Conservation (phyloP, 257 asterid genomes). For the Petunia secreta region DNA sequence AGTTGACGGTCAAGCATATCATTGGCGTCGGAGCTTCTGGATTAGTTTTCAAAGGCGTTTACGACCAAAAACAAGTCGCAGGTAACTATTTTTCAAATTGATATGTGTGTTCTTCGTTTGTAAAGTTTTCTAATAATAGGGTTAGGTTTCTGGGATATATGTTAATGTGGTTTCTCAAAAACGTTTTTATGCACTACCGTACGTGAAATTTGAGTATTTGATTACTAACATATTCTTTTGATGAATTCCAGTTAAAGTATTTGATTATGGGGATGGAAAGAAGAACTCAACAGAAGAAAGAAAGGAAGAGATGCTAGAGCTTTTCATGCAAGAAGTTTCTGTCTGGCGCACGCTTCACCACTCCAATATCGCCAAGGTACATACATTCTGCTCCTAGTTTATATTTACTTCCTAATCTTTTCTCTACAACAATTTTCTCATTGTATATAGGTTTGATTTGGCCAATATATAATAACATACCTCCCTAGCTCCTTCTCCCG, state of each 20-base stretch:
- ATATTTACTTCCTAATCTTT: no score
- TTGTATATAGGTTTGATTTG: no score
- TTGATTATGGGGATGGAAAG: neutral
- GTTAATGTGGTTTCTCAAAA: no score
- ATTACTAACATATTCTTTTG: neutral
- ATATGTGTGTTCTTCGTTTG: no score
- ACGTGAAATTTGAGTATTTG: no score
- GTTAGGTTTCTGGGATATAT: no score
- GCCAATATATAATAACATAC: no score
- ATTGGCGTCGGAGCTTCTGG: neutral
- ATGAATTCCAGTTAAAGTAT: slow-evolving; percentile 20
- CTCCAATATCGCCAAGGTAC: slow-evolving; percentile 34
- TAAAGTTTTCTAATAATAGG: no score
- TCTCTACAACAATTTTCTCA: no score
- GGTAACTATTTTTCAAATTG: neutral
- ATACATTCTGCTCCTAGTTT: neutral
- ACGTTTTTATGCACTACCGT: no score
- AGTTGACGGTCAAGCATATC: neutral
- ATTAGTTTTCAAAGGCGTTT: neutral
- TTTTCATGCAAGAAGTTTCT: slow-evolving; percentile 29
- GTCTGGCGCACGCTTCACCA: slow-evolving; percentile 33
- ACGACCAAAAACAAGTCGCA: neutral
- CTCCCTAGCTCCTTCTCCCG: no score
- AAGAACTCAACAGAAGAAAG: neutral
- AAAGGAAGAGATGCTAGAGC: neutral